Percentiles rank a stretch among this genome's conserved stretches.
These are phyloP conservation scores for Sclerotinia sclerotiorum DNA, from an alignment of 2,329 filamentous ascomycete genomes.

Conservation along the genomic window DNA sequence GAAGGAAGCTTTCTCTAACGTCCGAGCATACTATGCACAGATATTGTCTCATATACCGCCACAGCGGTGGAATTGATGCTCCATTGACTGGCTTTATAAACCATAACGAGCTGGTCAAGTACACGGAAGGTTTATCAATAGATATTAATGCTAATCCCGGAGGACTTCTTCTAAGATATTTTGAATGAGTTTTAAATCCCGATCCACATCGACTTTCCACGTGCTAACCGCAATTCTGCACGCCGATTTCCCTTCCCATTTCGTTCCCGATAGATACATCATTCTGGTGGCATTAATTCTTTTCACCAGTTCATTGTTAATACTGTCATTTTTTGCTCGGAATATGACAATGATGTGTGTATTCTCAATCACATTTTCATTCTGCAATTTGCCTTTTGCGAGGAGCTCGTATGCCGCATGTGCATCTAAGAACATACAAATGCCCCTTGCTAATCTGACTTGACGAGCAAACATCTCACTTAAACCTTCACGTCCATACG, in stretches of 20 bases:
- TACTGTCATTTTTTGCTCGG: slow-evolving; percentile 60
- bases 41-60: not conserved
- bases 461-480: slow-evolving; percentile 69
- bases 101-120: not conserved
- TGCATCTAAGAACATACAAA: slow-evolving; percentile 63
- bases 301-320: slow-evolving; percentile 67
- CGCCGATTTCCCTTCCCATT: slow-evolving; percentile 71
- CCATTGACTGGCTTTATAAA: no score
- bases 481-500: slow-evolving; percentile 71
- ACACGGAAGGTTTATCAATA: not conserved
- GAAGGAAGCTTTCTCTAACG: not conserved
- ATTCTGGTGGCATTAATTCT: slow-evolving; percentile 71
- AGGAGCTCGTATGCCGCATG: slow-evolving; percentile 67
- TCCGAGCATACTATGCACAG: not conserved
- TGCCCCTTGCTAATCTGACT: slow-evolving; percentile 65
- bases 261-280: slow-evolving; percentile 82
- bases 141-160: not conserved
- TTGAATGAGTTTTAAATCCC: slow-evolving; percentile 65
- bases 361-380: slow-evolving; percentile 47
- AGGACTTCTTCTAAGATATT: slow-evolving; percentile 52
- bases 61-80: not conserved
- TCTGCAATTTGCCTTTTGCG: slow-evolving; percentile 49
- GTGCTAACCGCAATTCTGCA: slow-evolving; percentile 84
- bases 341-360: slow-evolving; percentile 70
- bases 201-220: slow-evolving; percentile 71